phyloP scores from a whole-genome alignment of 2,329 filamentous ascomycete species.

The Fusarium subtropicale region DNA sequence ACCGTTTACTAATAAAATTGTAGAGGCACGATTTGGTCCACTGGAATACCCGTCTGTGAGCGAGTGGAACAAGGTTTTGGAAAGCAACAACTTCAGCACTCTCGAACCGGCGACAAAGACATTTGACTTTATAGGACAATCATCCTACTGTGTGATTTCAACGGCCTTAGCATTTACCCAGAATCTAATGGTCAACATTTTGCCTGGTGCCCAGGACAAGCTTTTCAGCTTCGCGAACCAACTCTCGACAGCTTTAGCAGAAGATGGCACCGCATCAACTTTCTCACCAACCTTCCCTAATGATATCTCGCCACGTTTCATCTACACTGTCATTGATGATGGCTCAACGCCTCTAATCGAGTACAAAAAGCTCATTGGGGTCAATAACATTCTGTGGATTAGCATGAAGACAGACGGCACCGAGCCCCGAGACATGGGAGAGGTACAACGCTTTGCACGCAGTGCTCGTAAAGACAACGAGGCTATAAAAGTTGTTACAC shows the following conservation, averaged over 20 bases:
- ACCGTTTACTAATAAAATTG: rapidly evolving
- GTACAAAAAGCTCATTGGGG: rapidly evolving
- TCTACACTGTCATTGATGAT: constrained; percentile 23
- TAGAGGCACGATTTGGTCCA: neutral
- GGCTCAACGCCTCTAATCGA: rapidly evolving
- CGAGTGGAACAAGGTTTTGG: constrained; percentile 1
- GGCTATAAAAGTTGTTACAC: neutral
- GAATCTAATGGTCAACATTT: neutral
- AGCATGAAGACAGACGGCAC: neutral
- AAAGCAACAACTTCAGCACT: constrained; percentile 6
- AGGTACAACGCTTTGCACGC: neutral
- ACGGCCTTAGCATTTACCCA: neutral
- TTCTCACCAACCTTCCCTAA: neutral
- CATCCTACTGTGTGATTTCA: constrained; percentile 13
- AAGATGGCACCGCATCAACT: neutral
- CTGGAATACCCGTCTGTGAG: constrained; percentile 1
- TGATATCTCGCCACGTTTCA: neutral
- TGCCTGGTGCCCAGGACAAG: neutral
- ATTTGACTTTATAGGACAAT: constrained; percentile 26
- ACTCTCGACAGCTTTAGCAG: neutral
- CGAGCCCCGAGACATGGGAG: neutral
- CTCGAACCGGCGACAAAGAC: constrained; percentile 28
- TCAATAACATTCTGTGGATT: constrained; percentile 3
- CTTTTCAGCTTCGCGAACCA: constrained; percentile 20
- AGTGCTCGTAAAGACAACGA: neutral